These are phyloP conservation scores for Aspergillus diversus DNA, from an alignment of 495 filamentous ascomycete species.

Conservation along the genomic window DNA sequence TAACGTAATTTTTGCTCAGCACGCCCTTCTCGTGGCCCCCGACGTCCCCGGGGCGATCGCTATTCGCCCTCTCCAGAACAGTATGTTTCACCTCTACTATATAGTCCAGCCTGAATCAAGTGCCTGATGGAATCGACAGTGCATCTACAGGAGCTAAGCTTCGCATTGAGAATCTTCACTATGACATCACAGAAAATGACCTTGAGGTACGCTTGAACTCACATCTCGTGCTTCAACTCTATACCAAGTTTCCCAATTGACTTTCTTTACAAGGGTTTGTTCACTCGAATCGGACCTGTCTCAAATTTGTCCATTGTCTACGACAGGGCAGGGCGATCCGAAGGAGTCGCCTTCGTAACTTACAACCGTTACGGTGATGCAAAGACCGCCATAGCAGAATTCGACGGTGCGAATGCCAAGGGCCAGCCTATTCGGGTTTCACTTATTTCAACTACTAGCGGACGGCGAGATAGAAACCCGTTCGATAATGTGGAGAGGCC, in stretches of 20 bases:
- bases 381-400: constrained; percentile 73
- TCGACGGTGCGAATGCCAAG: constrained; percentile 88
- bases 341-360: constrained; percentile 83
- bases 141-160: constrained; percentile 68
- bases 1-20: constrained; percentile 34
- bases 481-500: constrained; percentile 63
- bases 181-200: constrained; percentile 86
- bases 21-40: constrained; percentile 44
- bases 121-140: constrained; percentile 17
- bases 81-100: constrained; percentile 42
- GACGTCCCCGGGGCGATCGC: constrained; percentile 38
- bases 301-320: constrained; percentile 73
- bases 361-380: constrained; percentile 74
- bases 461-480: constrained; percentile 58
- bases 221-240: not conserved
- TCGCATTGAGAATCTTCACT: constrained; percentile 90
- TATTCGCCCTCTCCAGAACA: constrained; percentile 54
- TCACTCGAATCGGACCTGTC: constrained; percentile 75
- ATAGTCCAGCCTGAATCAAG: constrained; percentile 21
- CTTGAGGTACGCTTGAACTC: constrained; percentile 63
- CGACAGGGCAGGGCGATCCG: constrained; percentile 88
- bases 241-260: not conserved
- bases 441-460: constrained; percentile 56
- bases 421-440: constrained; percentile 88
- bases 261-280: constrained; percentile 65